Evolutionary conservation across 345 rosid genomes (phyloP).

Genomic region (Acer saccharum): DNA sequence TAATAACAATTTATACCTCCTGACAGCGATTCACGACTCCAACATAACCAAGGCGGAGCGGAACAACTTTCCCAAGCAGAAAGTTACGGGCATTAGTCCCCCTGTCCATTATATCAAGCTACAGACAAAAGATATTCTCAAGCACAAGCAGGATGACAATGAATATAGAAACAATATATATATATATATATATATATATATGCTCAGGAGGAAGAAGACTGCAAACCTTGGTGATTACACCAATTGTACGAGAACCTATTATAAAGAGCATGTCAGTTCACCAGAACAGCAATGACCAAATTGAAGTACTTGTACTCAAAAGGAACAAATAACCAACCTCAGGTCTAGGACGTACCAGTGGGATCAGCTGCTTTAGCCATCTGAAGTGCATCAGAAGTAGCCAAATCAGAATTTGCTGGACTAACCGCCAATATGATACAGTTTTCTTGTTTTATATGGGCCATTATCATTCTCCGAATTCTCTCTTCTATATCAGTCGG

Average conservation of each 20-base stretch:
- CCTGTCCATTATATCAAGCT: constrained; percentile 84
- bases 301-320: constrained; percentile 7
- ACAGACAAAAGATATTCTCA: constrained; percentile 23
- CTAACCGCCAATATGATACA: constrained; percentile 73
- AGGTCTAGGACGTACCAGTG: constrained; percentile 33
- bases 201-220: background rate
- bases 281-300: constrained; percentile 16
- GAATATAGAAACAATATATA: background rate
- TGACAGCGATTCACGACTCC: constrained; percentile 78
- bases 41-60: constrained; percentile 65
- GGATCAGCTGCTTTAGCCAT: constrained; percentile 69
- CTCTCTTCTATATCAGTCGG: constrained; percentile 60
- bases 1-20: constrained; percentile 44
- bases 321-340: background rate
- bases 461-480: constrained; percentile 60
- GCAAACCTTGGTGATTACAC: constrained; percentile 70
- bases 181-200: background rate
- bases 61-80: constrained; percentile 62
- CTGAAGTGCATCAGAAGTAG: constrained; percentile 77
- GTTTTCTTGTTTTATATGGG: constrained; percentile 43
- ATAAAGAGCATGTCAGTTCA: constrained; percentile 12
- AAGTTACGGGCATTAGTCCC: constrained; percentile 65
- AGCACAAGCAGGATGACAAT: constrained; percentile 3
- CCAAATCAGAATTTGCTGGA: constrained; percentile 74
- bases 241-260: constrained; percentile 69